These are phyloP conservation scores for Trichoderma lentiforme DNA, from an alignment of 2,329 filamentous ascomycete species.

Conservation along the genomic window DNA sequence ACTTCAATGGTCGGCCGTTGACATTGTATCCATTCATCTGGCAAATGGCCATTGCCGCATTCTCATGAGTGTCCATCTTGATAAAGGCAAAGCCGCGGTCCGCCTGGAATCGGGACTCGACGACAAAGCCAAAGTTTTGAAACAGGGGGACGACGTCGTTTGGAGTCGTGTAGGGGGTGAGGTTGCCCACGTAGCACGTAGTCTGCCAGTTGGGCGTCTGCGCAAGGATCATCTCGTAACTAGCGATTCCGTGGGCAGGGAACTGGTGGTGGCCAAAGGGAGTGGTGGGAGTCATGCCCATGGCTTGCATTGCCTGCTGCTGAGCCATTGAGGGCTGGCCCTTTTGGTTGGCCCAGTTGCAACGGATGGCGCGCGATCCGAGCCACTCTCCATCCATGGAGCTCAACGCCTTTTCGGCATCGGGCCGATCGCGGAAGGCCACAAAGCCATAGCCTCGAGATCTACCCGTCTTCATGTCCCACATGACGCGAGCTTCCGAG, in stretches of 20 bases:
- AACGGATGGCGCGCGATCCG: constrained; percentile 93
- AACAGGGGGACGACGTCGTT: constrained; percentile 96
- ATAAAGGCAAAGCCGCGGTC: constrained; percentile 98
- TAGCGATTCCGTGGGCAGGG: constrained; percentile 92
- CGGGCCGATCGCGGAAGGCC: constrained; percentile 87
- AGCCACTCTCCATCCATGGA: constrained; percentile 99
- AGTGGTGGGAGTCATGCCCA: constrained; percentile 97
- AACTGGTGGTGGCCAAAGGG: constrained; percentile 97
- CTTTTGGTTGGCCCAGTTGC: constrained; percentile 99
- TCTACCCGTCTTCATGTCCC: constrained; percentile 99
- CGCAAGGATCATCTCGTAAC: constrained; percentile 92
- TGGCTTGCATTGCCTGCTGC: constrained; percentile 92
- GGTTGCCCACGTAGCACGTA: constrained; percentile 94
- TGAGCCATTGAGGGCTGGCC: constrained; percentile 98
- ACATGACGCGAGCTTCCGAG: constrained; percentile 98
- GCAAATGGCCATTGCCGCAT: constrained; percentile 97
- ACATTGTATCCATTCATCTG: constrained; percentile 98
- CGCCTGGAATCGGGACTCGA: constrained; percentile 96
- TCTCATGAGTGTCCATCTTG: constrained; percentile 99
- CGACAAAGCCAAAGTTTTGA: constrained; percentile 97
- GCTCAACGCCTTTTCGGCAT: constrained; percentile 93
- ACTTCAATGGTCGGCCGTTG: constrained; percentile 94
- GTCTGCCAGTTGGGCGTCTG: constrained; percentile 98
- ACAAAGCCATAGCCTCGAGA: constrained; percentile 98
- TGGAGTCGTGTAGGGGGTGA: constrained; percentile 96